Base-by-base conservation (phyloP, 169 alveolate genomes). In the Gregarina niphandrodes region DNA sequence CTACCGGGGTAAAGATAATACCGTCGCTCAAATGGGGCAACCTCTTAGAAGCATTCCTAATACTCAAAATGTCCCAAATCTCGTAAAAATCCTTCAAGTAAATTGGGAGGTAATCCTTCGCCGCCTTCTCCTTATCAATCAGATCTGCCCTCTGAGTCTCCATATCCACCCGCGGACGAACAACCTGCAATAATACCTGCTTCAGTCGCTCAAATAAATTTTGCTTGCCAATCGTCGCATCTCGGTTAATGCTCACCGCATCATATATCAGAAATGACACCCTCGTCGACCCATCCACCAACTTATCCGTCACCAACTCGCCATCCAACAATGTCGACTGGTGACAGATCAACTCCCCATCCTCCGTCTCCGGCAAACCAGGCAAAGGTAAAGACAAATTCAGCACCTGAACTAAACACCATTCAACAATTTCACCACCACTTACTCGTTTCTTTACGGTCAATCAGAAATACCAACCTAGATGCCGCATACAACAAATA, bases 11-110 rank as follows among this genome's bases (percentile, higher is more conserved):
- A 40, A 84, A 82, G 13, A 86, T 82, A 15, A 86, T 61, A 5
- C 96, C 96, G 58, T 86, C 96, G 37, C 81, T 64, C 12, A 64
- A 56, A 50, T 86, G 96, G 0, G 92, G 89, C 7, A 86, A 63
- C 37, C 68, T 64, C n/a, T 69, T 67, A 7, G 85, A 60, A 11
- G 80, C 42, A 17, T 73, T 42, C 34, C 59, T 63, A 12, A 86
- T 54, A 17, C 56, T 68, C 4, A 47, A 48, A 11, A 82, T 67
- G 21, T 83, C 80, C 16, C 58, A 45, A 4, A 74, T 64, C 23
- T 65, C 69, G 62, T 71, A 87, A 59, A 87, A 83, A 61, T 87
- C 96, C 68, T 82, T 64, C 24, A 71, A 32, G 22, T 12, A 58
- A n/a, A 59, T 45, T 50, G 24, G 48, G 37, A 23, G 55, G 38